phyloP scores from a whole-genome alignment of 176 grass and related monocot species.

The Rhynchospora breviuscula region DNA sequence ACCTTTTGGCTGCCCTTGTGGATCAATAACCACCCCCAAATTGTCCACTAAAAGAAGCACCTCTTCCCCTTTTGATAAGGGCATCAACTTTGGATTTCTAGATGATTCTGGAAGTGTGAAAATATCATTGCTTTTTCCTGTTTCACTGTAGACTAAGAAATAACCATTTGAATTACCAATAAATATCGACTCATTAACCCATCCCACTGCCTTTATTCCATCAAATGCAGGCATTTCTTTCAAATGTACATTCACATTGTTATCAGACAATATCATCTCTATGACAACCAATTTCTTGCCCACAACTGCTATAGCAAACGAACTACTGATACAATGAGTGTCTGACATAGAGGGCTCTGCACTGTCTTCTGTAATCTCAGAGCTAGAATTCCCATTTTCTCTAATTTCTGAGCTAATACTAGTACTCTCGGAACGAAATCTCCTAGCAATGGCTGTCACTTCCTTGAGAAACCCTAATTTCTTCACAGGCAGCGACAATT shows the following conservation, averaged over 20 bases:
- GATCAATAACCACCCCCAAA: conserved; percentile 57
- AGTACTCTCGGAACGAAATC: conserved; percentile 19
- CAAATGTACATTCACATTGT: conserved; percentile 47
- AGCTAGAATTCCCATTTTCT: conserved; percentile 10
- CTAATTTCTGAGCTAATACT: neutral
- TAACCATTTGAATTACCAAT: conserved; percentile 54
- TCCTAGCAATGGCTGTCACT: conserved; percentile 47
- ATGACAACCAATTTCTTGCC: conserved; percentile 61
- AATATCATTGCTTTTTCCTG: conserved; percentile 35
- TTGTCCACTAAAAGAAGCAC: conserved; percentile 79
- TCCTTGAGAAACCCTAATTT: conserved; percentile 63
- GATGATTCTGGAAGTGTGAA: conserved; percentile 74
- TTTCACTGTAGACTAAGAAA: conserved; percentile 37
- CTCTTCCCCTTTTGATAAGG: conserved; percentile 51
- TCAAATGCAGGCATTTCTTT: conserved; percentile 60
- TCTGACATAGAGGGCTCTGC: neutral
- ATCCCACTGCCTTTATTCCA: conserved; percentile 59
- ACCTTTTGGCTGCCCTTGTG: conserved; percentile 49
- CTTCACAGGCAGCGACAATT: conserved; percentile 54
- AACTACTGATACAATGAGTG: conserved; percentile 19
- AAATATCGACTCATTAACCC: conserved; percentile 63
- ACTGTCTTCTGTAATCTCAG: conserved; percentile 30
- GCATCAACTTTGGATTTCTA: conserved; percentile 47
- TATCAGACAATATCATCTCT: conserved; percentile 48
- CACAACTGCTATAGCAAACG: conserved; percentile 42